phyloP scores from a whole-genome alignment of 352 stramenopile species.

The Phytophthora foliorum region DNA sequence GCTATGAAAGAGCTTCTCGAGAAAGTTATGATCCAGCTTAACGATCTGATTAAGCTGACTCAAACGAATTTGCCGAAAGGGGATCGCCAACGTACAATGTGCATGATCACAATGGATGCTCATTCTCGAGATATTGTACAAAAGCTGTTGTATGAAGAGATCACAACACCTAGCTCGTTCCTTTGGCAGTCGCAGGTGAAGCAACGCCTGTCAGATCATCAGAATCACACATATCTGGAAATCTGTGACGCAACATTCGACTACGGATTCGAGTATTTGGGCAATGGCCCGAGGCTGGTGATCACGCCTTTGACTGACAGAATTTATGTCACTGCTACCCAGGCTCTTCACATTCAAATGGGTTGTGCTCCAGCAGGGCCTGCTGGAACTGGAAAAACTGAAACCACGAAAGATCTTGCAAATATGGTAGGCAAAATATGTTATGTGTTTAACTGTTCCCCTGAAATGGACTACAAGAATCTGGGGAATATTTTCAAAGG shows the following conservation, averaged over 20 bases:
- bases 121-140: constrained; percentile 94
- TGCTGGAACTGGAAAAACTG: constrained; percentile 94
- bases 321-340: constrained; percentile 96
- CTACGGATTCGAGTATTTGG: constrained; percentile 97
- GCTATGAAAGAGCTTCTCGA: constrained; percentile 89
- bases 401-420: constrained; percentile 96
- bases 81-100: constrained; percentile 94
- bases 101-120: constrained; percentile 96
- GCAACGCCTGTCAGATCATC: constrained; percentile 55
- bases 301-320: constrained; percentile 96
- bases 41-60: constrained; percentile 94
- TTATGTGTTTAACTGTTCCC: constrained; percentile 96
- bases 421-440: constrained; percentile 94
- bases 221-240: constrained; percentile 74
- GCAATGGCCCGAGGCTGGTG: constrained; percentile 94
- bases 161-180: constrained; percentile 81
- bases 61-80: constrained; percentile 83
- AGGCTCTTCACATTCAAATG: constrained; percentile 96
- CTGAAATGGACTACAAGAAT: constrained; percentile 97
- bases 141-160: constrained; percentile 91
- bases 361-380: constrained; percentile 94
- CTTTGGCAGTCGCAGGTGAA: constrained; percentile 97
- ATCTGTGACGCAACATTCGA: constrained; percentile 94
- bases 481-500: constrained; percentile 97
- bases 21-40: constrained; percentile 91